Conservation (phyloP, 116 monocot genomes). For the Thalassia testudinum region DNA sequence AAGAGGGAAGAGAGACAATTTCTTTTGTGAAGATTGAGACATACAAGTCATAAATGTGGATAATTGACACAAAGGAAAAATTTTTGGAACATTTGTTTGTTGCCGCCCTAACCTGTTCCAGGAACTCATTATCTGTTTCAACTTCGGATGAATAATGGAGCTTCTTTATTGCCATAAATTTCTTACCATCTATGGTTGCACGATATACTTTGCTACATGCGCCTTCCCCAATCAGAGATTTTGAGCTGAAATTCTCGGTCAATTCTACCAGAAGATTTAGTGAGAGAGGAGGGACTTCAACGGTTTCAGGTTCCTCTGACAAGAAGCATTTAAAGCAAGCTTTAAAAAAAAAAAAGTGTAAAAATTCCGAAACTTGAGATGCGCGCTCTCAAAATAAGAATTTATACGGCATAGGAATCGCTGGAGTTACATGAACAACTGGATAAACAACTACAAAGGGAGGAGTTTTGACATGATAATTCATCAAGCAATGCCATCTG, state of each 20-base stretch:
- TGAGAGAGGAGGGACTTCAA: slow-evolving; percentile 57
- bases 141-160: slow-evolving; percentile 50
- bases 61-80: neutral
- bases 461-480: too few relatives aligned
- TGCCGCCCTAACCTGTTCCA: slow-evolving; percentile 31
- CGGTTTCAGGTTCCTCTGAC: slow-evolving; percentile 16
- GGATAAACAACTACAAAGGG: too few relatives aligned
- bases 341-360: too few relatives aligned
- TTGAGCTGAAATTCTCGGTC: slow-evolving; percentile 75
- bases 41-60: neutral
- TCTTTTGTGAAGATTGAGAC: neutral
- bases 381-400: too few relatives aligned
- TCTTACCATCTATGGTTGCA: slow-evolving; percentile 35
- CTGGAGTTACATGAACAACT: too few relatives aligned
- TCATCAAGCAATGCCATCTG: too few relatives aligned
- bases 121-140: slow-evolving; percentile 34
- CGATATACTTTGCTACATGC: slow-evolving; percentile 82
- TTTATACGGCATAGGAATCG: too few relatives aligned
- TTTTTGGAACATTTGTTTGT: too few relatives aligned
- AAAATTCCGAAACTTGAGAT: too few relatives aligned
- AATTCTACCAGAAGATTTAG: slow-evolving; percentile 54
- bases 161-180: slow-evolving; percentile 62
- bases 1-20: neutral
- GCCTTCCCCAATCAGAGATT: slow-evolving; percentile 76
- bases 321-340: too few relatives aligned